Base-by-base conservation (phyloP, 2,329 filamentous ascomycete species). In the Epichloe elymi region DNA sequence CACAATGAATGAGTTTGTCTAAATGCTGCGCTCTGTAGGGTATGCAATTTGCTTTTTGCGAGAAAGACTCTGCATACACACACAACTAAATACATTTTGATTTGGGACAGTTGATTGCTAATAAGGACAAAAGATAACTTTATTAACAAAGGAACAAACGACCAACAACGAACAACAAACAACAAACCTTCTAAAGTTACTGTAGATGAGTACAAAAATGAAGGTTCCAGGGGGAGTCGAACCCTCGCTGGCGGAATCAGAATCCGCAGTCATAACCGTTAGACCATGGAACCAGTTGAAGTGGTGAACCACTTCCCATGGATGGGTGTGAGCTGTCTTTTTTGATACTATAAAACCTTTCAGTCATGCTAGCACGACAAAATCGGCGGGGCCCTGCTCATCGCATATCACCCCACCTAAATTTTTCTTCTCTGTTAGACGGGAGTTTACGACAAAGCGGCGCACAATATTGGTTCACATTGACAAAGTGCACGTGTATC, bases 231-330 rank as follows among this genome's bases (percentile, higher is more conserved):
- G 41, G 44, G 63, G 63, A 65, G 63, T 65, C 63, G 62, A 63
- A 65, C 61, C 63, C 62, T 64, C 62, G 62, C 63, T 65, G 63
- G 62, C 61, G 61, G 63, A 64, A 65, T 65, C 62, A 65, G 55
- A 56, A 56, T 65, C 63, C 61, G 63, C 63, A 65, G 63, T 65
- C 63, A 65, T 65, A 57, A 63, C 62, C 62, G 62, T 64, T 64
- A 65, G 63, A 65, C 61, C 63, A 65, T 60, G 60, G 58, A 64
- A 64, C 63, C 63, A 0, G 2, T 43, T 55, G 55, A 60, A 60
- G 53, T 51, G 56, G 60, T 63, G 45, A 3, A 20, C 57, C 57
- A 51, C 56, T 59, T 61, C 60, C 51, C 58, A 61, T 62, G 59
- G 53, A 4, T 23, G 44, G 40, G 7, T 56, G n/a, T n/a, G n/a